These are phyloP conservation scores for Xylariaceae sp. DNA, from an alignment of 2,329 filamentous ascomycete genomes.

Conservation along the genomic window DNA sequence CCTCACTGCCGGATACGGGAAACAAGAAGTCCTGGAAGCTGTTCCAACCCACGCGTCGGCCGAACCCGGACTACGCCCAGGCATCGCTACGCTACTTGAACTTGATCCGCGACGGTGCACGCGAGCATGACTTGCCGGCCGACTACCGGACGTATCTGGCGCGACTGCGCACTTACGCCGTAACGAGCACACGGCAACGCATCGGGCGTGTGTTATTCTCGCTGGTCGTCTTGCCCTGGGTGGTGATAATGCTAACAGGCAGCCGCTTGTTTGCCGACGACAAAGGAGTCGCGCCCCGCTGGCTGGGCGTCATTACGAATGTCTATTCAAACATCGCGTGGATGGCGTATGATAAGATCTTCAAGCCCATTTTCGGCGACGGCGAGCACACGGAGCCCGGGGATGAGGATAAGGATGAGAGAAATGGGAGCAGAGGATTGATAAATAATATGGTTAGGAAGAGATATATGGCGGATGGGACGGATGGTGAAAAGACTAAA, in stretches of 20 bases:
- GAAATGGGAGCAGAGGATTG: neutral
- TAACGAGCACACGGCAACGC: slow-evolving; percentile 61
- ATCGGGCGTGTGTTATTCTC: slow-evolving; percentile 58
- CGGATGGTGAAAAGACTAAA: slow-evolving; percentile 21
- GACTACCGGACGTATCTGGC: slow-evolving; percentile 72
- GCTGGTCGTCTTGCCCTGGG: slow-evolving; percentile 46
- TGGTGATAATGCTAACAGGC: slow-evolving; percentile 29
- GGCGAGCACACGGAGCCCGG: slow-evolving; percentile 60
- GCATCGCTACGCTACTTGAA: slow-evolving; percentile 78
- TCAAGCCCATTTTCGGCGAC: slow-evolving; percentile 71
- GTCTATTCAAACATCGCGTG: slow-evolving; percentile 47
- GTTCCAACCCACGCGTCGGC: slow-evolving; percentile 45
- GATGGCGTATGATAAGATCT: slow-evolving; percentile 58
- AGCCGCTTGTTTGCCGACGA: slow-evolving; percentile 53
- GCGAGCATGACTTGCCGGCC: slow-evolving; percentile 70
- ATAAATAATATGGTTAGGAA: neutral
- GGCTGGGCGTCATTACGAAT: slow-evolving; percentile 52
- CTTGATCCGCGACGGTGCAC: slow-evolving; percentile 70
- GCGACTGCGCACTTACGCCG: slow-evolving; percentile 61
- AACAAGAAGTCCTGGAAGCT: slow-evolving; percentile 26
- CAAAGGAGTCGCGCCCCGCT: slow-evolving; percentile 58
- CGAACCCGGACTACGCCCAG: slow-evolving; percentile 68
- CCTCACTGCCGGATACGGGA: slow-evolving; percentile 38
- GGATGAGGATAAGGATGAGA: slow-evolving; percentile 10
- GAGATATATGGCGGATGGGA: slow-evolving; percentile 1